Evolutionary conservation across 1,284 basidiomycete species (phyloP).

Genomic region (Hortiboletus rubellus): DNA sequence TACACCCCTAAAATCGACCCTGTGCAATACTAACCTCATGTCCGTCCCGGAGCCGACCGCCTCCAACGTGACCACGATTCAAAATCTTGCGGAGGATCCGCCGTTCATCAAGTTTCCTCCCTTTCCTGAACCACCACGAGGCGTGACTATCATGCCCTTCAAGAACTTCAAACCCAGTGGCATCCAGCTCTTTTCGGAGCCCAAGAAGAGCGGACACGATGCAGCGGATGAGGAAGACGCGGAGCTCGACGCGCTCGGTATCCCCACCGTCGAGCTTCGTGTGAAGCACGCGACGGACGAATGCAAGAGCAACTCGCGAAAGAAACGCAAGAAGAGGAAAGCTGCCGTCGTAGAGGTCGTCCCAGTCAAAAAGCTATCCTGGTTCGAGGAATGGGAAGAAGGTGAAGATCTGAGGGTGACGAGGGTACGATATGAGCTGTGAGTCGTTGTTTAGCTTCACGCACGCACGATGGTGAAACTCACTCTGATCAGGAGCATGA

Average conservation of each 20-base stretch:
- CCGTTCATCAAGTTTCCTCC: slow-evolving; percentile 53
- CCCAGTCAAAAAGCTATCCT: slow-evolving; percentile 39
- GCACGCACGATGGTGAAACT: background rate
- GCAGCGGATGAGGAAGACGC: slow-evolving; percentile 42
- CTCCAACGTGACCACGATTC: slow-evolving; percentile 8
- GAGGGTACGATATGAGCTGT: slow-evolving; percentile 45
- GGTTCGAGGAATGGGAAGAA: slow-evolving; percentile 69
- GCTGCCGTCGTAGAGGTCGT: slow-evolving; percentile 27
- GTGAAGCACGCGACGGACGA: slow-evolving; percentile 53
- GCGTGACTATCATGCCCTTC: slow-evolving; percentile 59
- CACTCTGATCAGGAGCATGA: slow-evolving; percentile 36
- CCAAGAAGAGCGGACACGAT: slow-evolving; percentile 28
- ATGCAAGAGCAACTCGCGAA: slow-evolving; percentile 44
- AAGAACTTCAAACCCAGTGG: slow-evolving; percentile 59
- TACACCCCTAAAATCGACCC: slow-evolving; percentile 12
- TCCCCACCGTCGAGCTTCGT: slow-evolving; percentile 60
- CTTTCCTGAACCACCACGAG: slow-evolving; percentile 53
- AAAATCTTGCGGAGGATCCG: slow-evolving; percentile 14
- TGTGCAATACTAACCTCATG: slow-evolving; percentile 25
- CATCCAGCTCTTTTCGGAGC: slow-evolving; percentile 45
- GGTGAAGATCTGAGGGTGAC: slow-evolving; percentile 45
- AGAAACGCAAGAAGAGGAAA: slow-evolving; percentile 43
- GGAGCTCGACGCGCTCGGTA: slow-evolving; percentile 61
- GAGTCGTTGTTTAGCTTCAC: slow-evolving; percentile 20
- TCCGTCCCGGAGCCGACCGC: slow-evolving; percentile 13